Conservation (phyloP, 2,329 filamentous ascomycete genomes). For the Botrytis hyacinthi region DNA sequence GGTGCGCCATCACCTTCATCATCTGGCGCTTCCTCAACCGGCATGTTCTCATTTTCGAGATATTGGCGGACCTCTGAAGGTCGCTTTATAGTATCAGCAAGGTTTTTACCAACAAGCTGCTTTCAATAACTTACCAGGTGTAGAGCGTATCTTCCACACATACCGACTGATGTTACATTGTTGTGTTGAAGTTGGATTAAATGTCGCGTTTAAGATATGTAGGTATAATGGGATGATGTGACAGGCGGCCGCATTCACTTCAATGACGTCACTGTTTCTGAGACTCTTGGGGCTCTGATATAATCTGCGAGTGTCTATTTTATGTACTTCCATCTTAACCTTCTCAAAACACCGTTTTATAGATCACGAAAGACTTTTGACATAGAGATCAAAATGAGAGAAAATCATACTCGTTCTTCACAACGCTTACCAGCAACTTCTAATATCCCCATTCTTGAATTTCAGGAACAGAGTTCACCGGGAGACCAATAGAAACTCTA, state of each 20-base stretch:
- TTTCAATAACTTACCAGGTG: conserved; percentile 31
- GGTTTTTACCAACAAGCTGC: not conserved
- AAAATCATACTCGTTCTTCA: not conserved
- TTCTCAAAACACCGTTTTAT: not conserved
- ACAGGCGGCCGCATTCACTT: not conserved
- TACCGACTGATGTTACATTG: conserved; percentile 23
- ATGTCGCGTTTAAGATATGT: not conserved
- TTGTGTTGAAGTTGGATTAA: conserved; percentile 3
- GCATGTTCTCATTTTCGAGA: conserved; percentile 72
- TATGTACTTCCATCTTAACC: not conserved
- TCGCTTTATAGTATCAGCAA: conserved; percentile 51
- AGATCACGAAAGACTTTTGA: not conserved
- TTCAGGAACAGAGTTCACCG: not conserved
- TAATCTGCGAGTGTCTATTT: not conserved
- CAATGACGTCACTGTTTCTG: not conserved
- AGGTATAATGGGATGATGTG: not conserved
- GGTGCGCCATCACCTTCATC: conserved; percentile 60
- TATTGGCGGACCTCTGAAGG: conserved; percentile 72
- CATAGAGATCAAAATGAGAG: not conserved
- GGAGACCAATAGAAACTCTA: not conserved
- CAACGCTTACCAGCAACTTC: not conserved
- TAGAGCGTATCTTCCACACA: conserved; percentile 40
- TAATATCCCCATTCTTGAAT: not conserved
- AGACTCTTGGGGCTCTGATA: not conserved
- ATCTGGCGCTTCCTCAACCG: conserved; percentile 66